A percentile compares a stretch with the other conserved stretches of the same genome.
These are phyloP conservation scores for Leccinum variicolor DNA, from an alignment of 768 basidiomycete species.

Conservation along the genomic window DNA sequence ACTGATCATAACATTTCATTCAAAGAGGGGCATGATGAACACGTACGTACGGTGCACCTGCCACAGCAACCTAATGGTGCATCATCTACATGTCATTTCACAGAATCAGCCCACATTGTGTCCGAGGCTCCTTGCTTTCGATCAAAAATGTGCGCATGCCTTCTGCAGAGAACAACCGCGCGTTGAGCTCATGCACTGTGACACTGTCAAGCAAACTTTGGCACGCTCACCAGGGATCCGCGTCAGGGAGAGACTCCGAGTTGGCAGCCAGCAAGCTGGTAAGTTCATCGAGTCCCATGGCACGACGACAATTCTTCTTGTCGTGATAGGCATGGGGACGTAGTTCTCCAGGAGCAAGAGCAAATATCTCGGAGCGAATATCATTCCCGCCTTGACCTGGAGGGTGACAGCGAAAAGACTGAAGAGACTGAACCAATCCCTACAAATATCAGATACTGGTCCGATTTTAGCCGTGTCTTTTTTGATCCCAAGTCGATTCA, in stretches of 20 bases:
- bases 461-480: conserved; percentile 50
- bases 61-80: not conserved
- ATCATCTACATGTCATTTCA: conserved; percentile 1
- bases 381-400: conserved; percentile 42
- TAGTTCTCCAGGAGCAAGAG: conserved; percentile 51
- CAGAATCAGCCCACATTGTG: conserved; percentile 42
- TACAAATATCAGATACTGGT: conserved; percentile 44
- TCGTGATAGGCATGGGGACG: conserved; percentile 43
- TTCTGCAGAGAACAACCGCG: not conserved
- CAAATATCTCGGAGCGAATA: conserved; percentile 53
- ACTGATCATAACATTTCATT: conserved; percentile 62
- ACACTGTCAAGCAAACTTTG: conserved; percentile 55
- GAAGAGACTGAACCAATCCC: conserved; percentile 8
- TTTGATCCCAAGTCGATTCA: conserved; percentile 67
- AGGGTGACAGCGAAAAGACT: conserved; percentile 10
- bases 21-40: conserved; percentile 50
- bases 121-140: conserved; percentile 66
- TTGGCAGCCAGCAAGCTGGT: conserved; percentile 17
- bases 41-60: conserved; percentile 37
- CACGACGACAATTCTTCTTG: not conserved
- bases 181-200: conserved; percentile 8
- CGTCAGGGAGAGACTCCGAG: conserved; percentile 29
- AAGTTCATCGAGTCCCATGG: not conserved
- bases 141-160: conserved; percentile 51
- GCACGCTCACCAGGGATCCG: conserved; percentile 46